Evolutionary conservation across 2,329 filamentous ascomycete species (phyloP).

Genomic region (Trichoderma arundinaceum): DNA sequence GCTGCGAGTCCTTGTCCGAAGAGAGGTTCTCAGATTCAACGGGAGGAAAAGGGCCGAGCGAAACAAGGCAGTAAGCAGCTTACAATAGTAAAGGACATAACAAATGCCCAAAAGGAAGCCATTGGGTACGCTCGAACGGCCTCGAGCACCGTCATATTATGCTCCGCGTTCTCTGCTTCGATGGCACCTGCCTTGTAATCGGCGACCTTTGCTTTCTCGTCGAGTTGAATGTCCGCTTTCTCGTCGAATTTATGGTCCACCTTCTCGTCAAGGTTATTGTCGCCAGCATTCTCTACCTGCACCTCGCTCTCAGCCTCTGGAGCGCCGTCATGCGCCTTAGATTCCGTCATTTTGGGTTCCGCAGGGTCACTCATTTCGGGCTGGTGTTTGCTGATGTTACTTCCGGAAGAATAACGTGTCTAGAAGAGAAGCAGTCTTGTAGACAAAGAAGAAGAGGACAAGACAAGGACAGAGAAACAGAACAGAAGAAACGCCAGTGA

Average conservation of each 20-base stretch:
- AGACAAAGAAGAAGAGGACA: background rate
- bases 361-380: constrained; percentile 2
- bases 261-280: background rate
- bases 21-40: background rate
- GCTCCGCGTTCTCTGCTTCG: constrained; percentile 16
- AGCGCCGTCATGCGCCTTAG: background rate
- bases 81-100: constrained; percentile 18
- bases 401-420: background rate
- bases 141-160: constrained; percentile 20
- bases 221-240: background rate
- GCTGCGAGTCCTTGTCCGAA: background rate
- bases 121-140: constrained; percentile 11
- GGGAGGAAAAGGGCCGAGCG: too few relatives aligned
- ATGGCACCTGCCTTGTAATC: constrained; percentile 20
- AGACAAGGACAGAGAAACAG: background rate
- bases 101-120: constrained; percentile 12
- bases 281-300: constrained; percentile 2
- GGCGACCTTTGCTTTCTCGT: constrained; percentile 6
- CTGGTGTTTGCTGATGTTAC: background rate
- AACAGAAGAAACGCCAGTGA: background rate
- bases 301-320: constrained; percentile 6
- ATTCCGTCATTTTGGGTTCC: background rate
- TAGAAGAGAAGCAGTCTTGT: background rate
- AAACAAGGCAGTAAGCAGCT: background rate
- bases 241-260: background rate